Evolutionary conservation across 352 stramenopile species (phyloP).

Genomic region (Globisporangium camurandrum): DNA sequence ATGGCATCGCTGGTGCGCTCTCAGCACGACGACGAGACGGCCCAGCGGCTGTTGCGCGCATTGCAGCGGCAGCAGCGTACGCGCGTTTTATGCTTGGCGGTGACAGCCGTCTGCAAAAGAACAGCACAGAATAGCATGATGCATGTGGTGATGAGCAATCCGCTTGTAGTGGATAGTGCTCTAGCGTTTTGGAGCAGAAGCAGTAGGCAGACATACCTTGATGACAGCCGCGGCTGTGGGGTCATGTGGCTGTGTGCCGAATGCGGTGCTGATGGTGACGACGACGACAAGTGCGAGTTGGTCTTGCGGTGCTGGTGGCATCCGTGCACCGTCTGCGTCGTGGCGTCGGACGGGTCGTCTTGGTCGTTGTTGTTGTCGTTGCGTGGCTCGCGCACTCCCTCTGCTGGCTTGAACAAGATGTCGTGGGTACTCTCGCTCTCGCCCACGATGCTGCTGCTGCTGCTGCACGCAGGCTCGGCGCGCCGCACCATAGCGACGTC

Average conservation of each 20-base stretch:
- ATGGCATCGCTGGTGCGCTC: constrained; percentile 13
- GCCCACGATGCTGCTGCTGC: not conserved
- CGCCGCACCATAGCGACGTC: not conserved
- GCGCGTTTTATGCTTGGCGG: not conserved
- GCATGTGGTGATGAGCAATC: not conserved
- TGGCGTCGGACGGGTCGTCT: no score
- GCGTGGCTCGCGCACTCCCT: not conserved
- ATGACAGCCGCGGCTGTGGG: not conserved
- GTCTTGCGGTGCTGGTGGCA: not conserved
- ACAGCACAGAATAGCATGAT: not conserved
- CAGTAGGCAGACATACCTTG: not conserved
- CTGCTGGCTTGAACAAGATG: not conserved
- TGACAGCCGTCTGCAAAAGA: not conserved
- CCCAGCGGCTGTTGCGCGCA: not conserved
- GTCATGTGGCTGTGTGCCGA: constrained; percentile 1
- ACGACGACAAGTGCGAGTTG: not conserved
- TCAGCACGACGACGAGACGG: not conserved
- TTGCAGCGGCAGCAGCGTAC: not conserved
- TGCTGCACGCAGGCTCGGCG: constrained; percentile 2
- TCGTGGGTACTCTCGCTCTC: not conserved
- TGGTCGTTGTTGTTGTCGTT: not conserved
- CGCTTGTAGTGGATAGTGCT: no score
- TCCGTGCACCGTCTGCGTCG: not conserved
- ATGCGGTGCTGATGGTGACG: no score
- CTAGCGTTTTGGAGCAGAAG: no score